Percentiles rank a stretch among this genome's conserved stretches.
phyloP scores from a whole-genome alignment of 2,329 filamentous ascomycete species.

The Macroventuria anomochaeta region DNA sequence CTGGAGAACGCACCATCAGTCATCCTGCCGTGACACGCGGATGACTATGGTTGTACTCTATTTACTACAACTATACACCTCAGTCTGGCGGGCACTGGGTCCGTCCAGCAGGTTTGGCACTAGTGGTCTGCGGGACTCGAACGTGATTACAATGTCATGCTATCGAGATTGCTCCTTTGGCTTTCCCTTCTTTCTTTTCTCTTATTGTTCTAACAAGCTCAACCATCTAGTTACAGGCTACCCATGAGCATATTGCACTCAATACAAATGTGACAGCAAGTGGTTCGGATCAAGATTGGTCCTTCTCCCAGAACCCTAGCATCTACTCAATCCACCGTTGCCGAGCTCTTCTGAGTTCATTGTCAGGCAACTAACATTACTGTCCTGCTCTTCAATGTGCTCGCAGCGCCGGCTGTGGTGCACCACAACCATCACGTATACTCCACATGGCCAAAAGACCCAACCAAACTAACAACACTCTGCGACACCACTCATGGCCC shows the following conservation, averaged over 20 bases:
- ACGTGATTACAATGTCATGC: slow-evolving; percentile 49
- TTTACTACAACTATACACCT: slow-evolving; percentile 36
- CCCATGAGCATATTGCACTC: slow-evolving; percentile 9
- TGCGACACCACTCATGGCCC: slow-evolving; percentile 34
- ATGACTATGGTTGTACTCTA: slow-evolving; percentile 50
- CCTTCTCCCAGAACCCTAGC: slow-evolving; percentile 31
- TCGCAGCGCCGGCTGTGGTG: slow-evolving; percentile 23
- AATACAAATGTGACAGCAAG: slow-evolving; percentile 28
- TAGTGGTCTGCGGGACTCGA: slow-evolving; percentile 45
- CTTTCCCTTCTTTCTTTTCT: slow-evolving; percentile 20
- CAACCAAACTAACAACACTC: slow-evolving; percentile 20
- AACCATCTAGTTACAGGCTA: slow-evolving; percentile 25
- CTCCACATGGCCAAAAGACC: slow-evolving; percentile 7
- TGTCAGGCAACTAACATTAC: slow-evolving; percentile 29
- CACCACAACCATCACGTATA: slow-evolving; percentile 11
- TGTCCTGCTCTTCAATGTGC: slow-evolving; percentile 26
- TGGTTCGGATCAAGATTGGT: slow-evolving; percentile 33
- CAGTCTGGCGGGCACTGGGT: slow-evolving; percentile 30
- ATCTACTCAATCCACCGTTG: slow-evolving; percentile 29
- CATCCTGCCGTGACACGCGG: slow-evolving; percentile 44
- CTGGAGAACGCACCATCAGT: slow-evolving; percentile 48
- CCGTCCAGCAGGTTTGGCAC: slow-evolving; percentile 41
- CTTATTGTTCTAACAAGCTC: slow-evolving; percentile 25
- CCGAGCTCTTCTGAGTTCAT: slow-evolving; percentile 28
- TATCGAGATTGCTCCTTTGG: slow-evolving; percentile 45